Base-by-base conservation (phyloP, 2,329 filamentous ascomycete genomes). In the Nemania bipapillata region DNA sequence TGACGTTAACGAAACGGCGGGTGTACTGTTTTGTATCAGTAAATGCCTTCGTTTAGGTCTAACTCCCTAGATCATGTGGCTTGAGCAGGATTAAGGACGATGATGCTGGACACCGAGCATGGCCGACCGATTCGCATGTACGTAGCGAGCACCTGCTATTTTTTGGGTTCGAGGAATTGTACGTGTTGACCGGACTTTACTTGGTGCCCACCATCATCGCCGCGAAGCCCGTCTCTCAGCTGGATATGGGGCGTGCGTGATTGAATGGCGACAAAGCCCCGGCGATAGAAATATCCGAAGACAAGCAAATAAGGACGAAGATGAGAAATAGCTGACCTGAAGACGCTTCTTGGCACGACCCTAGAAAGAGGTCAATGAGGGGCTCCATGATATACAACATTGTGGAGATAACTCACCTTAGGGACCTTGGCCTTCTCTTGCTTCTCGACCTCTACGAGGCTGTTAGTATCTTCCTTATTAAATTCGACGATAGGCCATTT, bases 1-100 rank as follows among this genome's bases (percentile, higher is more conserved):
- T 96, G 82, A 98, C 94, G 86, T 98, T 97, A 78, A 98, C 94
- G 88, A 98, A 98, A 81, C 95, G 94, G 83, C 95, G 92, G 79
- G 93, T 97, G 90, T 97, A 97, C 84, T 69, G 49, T 52, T 61
- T 17, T 4, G 20, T 22, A 4, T 63, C 45, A 59, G 65, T 35
- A 17, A 24, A 6, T 9, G 4, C 9, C 11, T 42, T 28, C 22
- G 22, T 28, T 26, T n/a, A 22, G 15, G 9, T 24, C 5, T 8
- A 49, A 45, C 11, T 2, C 40, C 20, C 15, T 40, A 3, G 20
- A 37, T 24, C 5, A 30, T n/a, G 9, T 17, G n/a, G 22, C 9
- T 52, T 7, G 6, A 26, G 57, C 17, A n/a, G 20, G 20, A 49
- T 59, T 15, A 17, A 20, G 22, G 45, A 12, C 26, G 35, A 58